Evolutionary conservation across 2,329 filamentous ascomycete genomes (phyloP).

Genomic region (Acrocalymma vagum): DNA sequence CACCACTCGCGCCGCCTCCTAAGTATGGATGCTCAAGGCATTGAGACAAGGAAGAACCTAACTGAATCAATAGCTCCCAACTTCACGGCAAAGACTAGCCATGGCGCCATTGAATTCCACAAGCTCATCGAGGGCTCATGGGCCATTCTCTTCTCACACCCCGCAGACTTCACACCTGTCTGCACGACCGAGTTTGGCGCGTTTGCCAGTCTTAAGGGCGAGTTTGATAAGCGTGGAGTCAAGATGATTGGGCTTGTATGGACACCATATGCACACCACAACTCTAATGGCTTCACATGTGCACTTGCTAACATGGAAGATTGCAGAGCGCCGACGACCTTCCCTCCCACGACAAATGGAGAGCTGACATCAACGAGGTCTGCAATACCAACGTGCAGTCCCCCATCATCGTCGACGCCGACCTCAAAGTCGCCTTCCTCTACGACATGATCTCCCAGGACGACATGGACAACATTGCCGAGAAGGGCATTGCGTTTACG

Average conservation of each 20-base stretch:
- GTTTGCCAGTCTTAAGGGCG: constrained; percentile 86
- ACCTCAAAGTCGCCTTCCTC: constrained; percentile 57
- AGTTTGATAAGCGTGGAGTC: constrained; percentile 85
- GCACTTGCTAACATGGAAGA: constrained; percentile 5
- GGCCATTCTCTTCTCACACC: constrained; percentile 86
- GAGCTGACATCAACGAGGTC: constrained; percentile 73
- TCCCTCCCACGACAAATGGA: constrained; percentile 85
- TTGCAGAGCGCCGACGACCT: constrained; percentile 78
- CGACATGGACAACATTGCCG: constrained; percentile 64
- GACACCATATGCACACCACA: constrained; percentile 6
- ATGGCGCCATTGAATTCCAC: constrained; percentile 82
- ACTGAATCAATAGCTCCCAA: constrained; percentile 68
- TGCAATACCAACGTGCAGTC: constrained; percentile 55
- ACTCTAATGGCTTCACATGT: neutral
- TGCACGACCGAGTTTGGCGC: constrained; percentile 96
- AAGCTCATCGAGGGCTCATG: constrained; percentile 81
- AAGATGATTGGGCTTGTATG: constrained; percentile 85
- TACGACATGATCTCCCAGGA: constrained; percentile 63
- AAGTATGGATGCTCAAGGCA: constrained; percentile 52
- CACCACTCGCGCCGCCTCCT: constrained; percentile 37
- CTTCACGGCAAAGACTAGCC: constrained; percentile 83
- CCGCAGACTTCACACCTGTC: constrained; percentile 89
- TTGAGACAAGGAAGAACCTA: neutral
- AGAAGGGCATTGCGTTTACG: constrained; percentile 78
- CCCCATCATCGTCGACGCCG: constrained; percentile 60